phyloP scores from a whole-genome alignment of 371 early-diverging fungal species.

The Mucor saturninus region DNA sequence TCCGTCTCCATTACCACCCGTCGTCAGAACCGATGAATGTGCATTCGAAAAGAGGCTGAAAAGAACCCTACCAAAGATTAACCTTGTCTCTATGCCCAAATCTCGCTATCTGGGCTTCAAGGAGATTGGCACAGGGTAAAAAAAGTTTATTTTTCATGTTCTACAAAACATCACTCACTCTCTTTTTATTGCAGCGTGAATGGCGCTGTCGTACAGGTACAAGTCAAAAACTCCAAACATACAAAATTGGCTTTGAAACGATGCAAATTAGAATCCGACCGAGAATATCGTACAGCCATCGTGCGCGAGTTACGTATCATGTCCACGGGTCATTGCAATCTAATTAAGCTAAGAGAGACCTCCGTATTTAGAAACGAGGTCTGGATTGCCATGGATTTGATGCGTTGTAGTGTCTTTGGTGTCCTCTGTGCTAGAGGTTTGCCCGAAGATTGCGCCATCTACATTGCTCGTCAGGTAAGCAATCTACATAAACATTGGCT shows the following conservation, averaged over 20 bases:
- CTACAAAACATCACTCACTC: neutral
- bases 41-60: constrained; percentile 32
- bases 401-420: constrained; percentile 54
- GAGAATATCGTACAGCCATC: constrained; percentile 50
- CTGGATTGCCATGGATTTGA: constrained; percentile 59
- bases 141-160: neutral
- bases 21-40: constrained; percentile 24
- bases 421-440: constrained; percentile 44
- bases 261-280: constrained; percentile 46
- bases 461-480: constrained; percentile 43
- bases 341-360: constrained; percentile 47
- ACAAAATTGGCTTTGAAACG: constrained; percentile 43
- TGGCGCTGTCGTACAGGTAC: constrained; percentile 34
- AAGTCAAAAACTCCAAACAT: constrained; percentile 10
- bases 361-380: constrained; percentile 44
- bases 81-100: constrained; percentile 13
- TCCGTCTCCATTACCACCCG: constrained; percentile 26
- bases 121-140: constrained; percentile 37
- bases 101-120: constrained; percentile 26
- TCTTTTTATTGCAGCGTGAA: constrained; percentile 24
- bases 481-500: neutral
- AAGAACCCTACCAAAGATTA: constrained; percentile 29
- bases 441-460: constrained; percentile 51
- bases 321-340: constrained; percentile 48
- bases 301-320: constrained; percentile 54